Percentiles rank a stretch among this genome's conserved stretches.
Evolutionary conservation across 768 basidiomycete genomes (phyloP).

Genomic region (Scleroderma citrinum): DNA sequence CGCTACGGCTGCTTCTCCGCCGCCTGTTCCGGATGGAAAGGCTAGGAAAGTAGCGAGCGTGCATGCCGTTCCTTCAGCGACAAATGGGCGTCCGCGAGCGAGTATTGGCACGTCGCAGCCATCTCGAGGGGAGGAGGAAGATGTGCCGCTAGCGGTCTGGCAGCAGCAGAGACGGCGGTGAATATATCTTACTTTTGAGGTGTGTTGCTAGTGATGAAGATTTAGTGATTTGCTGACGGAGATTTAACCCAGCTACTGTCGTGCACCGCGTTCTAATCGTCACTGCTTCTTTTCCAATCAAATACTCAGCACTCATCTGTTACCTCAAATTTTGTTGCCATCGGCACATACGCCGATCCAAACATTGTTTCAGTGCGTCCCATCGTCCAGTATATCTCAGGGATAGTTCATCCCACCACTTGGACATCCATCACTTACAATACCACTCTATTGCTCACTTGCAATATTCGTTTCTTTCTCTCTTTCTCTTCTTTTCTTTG

Average conservation of each 20-base stretch:
- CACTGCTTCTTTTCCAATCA: background rate
- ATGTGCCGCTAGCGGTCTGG: slow-evolving; percentile 73
- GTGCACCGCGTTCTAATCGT: background rate
- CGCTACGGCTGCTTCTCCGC: slow-evolving; percentile 46
- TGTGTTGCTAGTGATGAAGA: slow-evolving; percentile 1
- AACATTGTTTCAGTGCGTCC: too few relatives aligned
- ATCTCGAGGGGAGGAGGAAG: slow-evolving; percentile 58
- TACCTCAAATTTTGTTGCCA: background rate
- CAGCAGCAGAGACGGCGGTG: slow-evolving; percentile 65
- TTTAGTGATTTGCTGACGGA: background rate
- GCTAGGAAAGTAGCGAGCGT: slow-evolving; percentile 61
- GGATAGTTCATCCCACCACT: background rate
- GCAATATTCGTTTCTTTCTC: background rate
- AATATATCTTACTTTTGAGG: slow-evolving; percentile 7
- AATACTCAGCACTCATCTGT: slow-evolving; percentile 1
- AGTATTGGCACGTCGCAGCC: slow-evolving; percentile 30
- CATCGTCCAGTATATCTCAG: slow-evolving; percentile 2
- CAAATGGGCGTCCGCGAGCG: slow-evolving; percentile 37
- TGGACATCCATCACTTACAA: slow-evolving; percentile 1
- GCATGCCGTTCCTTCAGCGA: slow-evolving; percentile 42
- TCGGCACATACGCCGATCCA: background rate
- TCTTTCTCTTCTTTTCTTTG: background rate
- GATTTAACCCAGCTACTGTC: background rate
- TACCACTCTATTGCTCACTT: slow-evolving; percentile 7
- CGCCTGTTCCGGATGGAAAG: slow-evolving; percentile 40